These are phyloP conservation scores for Jasminum sambac DNA, from an alignment of 257 asterid species.

Conservation along the genomic window DNA sequence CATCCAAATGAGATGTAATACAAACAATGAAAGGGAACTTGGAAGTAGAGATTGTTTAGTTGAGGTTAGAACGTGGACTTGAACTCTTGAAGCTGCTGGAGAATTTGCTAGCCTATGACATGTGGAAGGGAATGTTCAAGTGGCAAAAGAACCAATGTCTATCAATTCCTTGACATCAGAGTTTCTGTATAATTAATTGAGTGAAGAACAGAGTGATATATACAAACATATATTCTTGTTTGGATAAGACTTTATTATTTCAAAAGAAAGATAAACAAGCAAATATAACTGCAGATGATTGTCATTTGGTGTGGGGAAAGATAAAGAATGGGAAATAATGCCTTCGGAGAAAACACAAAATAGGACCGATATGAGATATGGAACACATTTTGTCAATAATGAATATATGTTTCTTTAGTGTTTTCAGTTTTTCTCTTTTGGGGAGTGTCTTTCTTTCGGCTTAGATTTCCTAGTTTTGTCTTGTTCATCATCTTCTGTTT, in stretches of 20 bases:
- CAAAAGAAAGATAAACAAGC: not conserved
- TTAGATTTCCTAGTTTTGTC: not conserved
- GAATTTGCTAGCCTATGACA: not conserved
- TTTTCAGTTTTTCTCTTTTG: not conserved
- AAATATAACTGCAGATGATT: not conserved
- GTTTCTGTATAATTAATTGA: not conserved
- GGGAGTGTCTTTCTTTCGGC: not conserved
- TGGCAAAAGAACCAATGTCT: not conserved
- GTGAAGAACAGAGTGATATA: not conserved
- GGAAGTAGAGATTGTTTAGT: not conserved
- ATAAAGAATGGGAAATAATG: not conserved
- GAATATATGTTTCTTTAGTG: not conserved
- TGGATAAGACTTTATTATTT: not conserved
- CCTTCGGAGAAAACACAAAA: not conserved
- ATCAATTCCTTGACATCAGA: not conserved
- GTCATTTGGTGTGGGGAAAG: not conserved
- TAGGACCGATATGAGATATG: not conserved
- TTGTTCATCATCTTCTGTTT: slow-evolving; percentile 15
- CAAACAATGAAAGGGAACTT: not conserved
- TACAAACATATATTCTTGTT: not conserved
- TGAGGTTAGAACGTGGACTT: not conserved
- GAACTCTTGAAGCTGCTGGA: not conserved
- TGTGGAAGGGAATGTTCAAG: not conserved
- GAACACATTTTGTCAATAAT: not conserved
- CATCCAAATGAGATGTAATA: not conserved